Conservation (phyloP, 805 yeast genomes). For the Lachancea thermotolerans region DNA sequence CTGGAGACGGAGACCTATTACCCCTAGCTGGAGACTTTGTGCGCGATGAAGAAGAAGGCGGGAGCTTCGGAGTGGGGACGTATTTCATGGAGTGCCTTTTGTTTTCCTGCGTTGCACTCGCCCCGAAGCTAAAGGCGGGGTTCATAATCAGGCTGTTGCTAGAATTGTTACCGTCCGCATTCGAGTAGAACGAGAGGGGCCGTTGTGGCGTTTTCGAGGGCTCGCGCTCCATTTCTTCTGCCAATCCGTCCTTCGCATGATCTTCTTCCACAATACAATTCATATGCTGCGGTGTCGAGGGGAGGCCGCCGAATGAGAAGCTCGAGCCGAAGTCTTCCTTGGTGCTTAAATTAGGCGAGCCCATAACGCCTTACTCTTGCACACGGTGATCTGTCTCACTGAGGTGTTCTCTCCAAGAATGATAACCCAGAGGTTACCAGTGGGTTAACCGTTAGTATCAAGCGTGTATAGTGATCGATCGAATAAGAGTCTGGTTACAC, state of each 20-base stretch:
- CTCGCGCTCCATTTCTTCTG: neutral
- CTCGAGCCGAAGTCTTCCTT: neutral
- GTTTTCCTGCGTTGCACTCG: constrained; percentile 3
- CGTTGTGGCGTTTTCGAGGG: constrained; percentile 6
- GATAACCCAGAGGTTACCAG: neutral
- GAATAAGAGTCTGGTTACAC: neutral
- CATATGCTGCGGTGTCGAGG: constrained; percentile 10
- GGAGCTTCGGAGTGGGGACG: constrained; percentile 27
- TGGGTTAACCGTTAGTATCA: neutral
- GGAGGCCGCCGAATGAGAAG: constrained; percentile 3
- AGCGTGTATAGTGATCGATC: neutral
- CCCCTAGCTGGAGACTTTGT: constrained; percentile 25
- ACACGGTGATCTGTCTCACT: neutral
- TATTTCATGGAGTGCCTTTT: constrained; percentile 25
- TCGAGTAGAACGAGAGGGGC: constrained; percentile 19
- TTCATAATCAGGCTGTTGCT: constrained; percentile 30
- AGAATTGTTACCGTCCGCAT: constrained; percentile 28
- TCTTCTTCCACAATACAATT: constrained; percentile 10
- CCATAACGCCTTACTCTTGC: neutral
- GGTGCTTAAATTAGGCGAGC: neutral
- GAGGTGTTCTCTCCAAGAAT: neutral
- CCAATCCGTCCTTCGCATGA: neutral
- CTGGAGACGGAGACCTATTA: constrained; percentile 24
- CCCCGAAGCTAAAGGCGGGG: constrained; percentile 30
- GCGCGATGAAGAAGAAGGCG: constrained; percentile 24